Evolutionary conservation across 139 green algal genomes (phyloP), one percentile per base, ranked within the genome.

Genomic region (Auxenochlorella protothecoides): DNA sequence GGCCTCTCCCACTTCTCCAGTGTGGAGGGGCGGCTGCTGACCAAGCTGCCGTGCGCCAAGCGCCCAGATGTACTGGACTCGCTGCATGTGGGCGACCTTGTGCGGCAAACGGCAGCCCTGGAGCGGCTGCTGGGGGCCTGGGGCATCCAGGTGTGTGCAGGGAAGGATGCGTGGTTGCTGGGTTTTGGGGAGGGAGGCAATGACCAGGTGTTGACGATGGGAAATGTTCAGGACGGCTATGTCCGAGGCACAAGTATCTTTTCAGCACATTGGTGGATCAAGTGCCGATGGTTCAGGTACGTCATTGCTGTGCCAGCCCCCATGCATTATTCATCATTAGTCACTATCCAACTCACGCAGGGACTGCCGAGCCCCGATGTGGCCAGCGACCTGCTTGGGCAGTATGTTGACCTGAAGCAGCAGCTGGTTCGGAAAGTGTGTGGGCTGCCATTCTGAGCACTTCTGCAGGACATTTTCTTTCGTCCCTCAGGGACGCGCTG

Each of bases 401-500:
- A 66, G 52, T 76, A 77, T 10, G 14, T 73, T 53, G 12, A 61
- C 14, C 5, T 80, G n/a, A 80, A 80, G 71, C 55, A 59, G n/a
- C 6, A 61, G 68, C 9, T 61, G 27, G 56, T 44, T 15, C 5
- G 53, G 12, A 71, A 51, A 16, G 27, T 60, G 2, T 73, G 9
- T 16, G 53, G 68, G 61, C 70, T 60, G 10, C 53, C 69, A 8
- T 57, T 59, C 57, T 73, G 59, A 73, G 51, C 12, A 16, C 3
- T n/a, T 4, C 27, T 16, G 44, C 27, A 13, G 4, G 14, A 66
- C 4, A 8, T 44, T 44, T 44, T 44, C 27, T 44, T 44, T 44
- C 27, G 27, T 44, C 27, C 27, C 27, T 44, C 27, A 44, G 27
- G 27, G 27, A 44, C 27, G 27, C 27, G 27, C 27, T 44, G 27